Evolutionary conservation across 2,329 filamentous ascomycete genomes (phyloP).

Genomic region (Annulohypoxylon truncatum): DNA sequence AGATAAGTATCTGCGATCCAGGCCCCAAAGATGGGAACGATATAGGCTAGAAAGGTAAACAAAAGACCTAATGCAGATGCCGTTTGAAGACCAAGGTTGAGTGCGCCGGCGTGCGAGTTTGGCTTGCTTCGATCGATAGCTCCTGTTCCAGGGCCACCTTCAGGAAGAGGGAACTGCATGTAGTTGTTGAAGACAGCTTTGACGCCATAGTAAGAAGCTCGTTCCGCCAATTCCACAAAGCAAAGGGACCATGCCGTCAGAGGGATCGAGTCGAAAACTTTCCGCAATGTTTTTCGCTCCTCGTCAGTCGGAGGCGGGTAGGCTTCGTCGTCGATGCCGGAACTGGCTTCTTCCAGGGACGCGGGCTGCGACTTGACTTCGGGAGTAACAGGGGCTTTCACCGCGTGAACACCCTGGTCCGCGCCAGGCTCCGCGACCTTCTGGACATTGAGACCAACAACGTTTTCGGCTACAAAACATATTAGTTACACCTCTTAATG

Average conservation of each 20-base stretch:
- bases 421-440: constrained; percentile 35
- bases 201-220: constrained; percentile 65
- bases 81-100: constrained; percentile 62
- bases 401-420: constrained; percentile 11
- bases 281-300: constrained; percentile 58
- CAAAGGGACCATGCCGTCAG: constrained; percentile 60
- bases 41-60: constrained; percentile 62
- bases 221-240: constrained; percentile 63
- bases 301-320: constrained; percentile 59
- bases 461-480: constrained; percentile 32
- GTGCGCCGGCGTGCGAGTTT: constrained; percentile 60
- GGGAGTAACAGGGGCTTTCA: constrained; percentile 7
- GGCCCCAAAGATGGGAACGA: constrained; percentile 62
- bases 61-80: constrained; percentile 59
- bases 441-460: constrained; percentile 32
- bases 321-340: constrained; percentile 41
- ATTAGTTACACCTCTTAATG: neutral
- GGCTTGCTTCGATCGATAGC: constrained; percentile 49
- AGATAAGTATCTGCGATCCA: constrained; percentile 72
- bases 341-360: constrained; percentile 19
- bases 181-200: constrained; percentile 65
- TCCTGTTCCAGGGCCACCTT: constrained; percentile 51
- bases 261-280: constrained; percentile 59
- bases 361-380: constrained; percentile 27
- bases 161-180: constrained; percentile 64